These are phyloP conservation scores for Vigna hirtella DNA, from an alignment of 306 rosid species.

Conservation along the genomic window DNA sequence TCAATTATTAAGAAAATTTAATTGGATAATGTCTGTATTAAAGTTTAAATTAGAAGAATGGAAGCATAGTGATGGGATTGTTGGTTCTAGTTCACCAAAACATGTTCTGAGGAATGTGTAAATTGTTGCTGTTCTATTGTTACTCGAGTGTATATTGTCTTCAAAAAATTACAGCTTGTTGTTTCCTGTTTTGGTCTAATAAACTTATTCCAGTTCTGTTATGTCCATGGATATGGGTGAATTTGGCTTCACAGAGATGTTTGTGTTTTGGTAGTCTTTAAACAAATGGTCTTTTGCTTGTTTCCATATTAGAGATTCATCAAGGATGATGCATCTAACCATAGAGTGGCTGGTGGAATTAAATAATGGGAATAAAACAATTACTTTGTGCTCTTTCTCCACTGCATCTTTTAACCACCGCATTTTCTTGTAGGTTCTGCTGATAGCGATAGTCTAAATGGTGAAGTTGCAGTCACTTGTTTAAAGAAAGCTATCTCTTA, in stretches of 20 bases:
- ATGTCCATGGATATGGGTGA: neutral
- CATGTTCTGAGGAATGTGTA: neutral
- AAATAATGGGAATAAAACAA: neutral
- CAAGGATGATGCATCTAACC: neutral
- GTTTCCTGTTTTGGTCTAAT: neutral
- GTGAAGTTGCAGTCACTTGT: conserved; percentile 70
- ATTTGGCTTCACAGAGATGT: conserved; percentile 3
- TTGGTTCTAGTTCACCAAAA: neutral
- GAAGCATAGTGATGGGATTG: neutral
- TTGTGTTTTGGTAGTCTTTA: conserved; percentile 17
- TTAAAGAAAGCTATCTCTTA: conserved; percentile 59
- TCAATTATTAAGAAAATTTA: neutral
- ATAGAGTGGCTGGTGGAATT: neutral
- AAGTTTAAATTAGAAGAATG: neutral
- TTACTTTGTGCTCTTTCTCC: conserved; percentile 9
- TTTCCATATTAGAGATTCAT: neutral
- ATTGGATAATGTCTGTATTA: neutral
- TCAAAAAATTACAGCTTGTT: neutral
- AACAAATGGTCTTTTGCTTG: conserved; percentile 7
- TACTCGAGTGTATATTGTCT: conserved; percentile 4
- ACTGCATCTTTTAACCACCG: neutral
- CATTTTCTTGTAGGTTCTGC: conserved; percentile 61
- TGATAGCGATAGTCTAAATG: conserved; percentile 58
- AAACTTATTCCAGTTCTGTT: conserved; percentile 12
- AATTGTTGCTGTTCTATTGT: neutral